A percentile compares a stretch with the other conserved stretches of the same genome.
Evolutionary conservation across 768 basidiomycete genomes (phyloP).

Genomic region (Trametopsis cervina): DNA sequence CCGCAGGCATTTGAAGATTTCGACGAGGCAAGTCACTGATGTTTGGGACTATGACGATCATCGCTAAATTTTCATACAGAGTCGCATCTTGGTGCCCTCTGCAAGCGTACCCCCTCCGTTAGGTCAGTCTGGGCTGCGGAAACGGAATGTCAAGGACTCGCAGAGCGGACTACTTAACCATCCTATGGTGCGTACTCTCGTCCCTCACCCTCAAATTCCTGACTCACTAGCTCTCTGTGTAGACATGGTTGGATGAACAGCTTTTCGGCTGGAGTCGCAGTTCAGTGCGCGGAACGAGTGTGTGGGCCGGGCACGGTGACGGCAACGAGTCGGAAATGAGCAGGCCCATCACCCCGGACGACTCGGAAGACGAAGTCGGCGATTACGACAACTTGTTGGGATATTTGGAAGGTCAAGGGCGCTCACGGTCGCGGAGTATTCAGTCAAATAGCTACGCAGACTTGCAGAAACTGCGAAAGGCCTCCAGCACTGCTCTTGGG

Average conservation of each 20-base stretch:
- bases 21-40: conserved; percentile 41
- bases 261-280: conserved; percentile 89
- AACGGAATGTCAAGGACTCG: conserved; percentile 71
- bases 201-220: background rate
- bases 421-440: conserved; percentile 23
- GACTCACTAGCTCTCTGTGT: too few relatives aligned
- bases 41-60: background rate
- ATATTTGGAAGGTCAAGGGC: conserved; percentile 48
- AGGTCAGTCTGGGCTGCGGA: conserved; percentile 63
- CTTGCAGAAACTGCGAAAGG: conserved; percentile 18
- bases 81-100: conserved; percentile 72
- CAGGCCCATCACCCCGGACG: conserved; percentile 62
- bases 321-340: conserved; percentile 45
- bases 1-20: conserved; percentile 85
- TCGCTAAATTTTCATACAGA: conserved; percentile 30
- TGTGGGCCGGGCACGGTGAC: conserved; percentile 77
- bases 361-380: conserved; percentile 64
- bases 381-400: conserved; percentile 89
- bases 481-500: conserved; percentile 61
- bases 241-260: conserved; percentile 89
- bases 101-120: conserved; percentile 77
- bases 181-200: conserved; percentile 56
- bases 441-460: conserved; percentile 16
- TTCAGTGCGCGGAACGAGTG: conserved; percentile 70
- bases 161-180: conserved; percentile 82